Percentiles rank a stretch among this genome's conserved stretches.
Evolutionary conservation across 768 basidiomycete species (phyloP).

Genomic region (Rhodotorula paludigena): DNA sequence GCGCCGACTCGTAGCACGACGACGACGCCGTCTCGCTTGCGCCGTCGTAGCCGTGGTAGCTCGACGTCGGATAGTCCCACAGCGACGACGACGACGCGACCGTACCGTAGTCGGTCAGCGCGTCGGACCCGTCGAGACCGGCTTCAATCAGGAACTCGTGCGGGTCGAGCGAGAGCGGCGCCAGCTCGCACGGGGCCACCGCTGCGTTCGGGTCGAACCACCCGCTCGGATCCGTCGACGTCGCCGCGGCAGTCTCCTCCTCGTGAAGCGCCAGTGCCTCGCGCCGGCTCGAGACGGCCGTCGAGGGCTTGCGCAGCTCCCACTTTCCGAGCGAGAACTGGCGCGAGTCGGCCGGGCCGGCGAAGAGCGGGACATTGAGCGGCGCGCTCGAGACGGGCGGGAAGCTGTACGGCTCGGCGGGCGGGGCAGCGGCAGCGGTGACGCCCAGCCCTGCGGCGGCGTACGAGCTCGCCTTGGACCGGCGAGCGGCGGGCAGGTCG

Average conservation of each 20-base stretch:
- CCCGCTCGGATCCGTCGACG: background rate
- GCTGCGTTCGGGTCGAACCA: constrained; percentile 6
- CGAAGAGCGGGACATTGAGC: constrained; percentile 20
- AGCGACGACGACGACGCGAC: background rate
- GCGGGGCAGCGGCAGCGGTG: background rate
- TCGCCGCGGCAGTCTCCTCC: background rate
- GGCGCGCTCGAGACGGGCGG: background rate
- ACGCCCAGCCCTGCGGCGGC: constrained; percentile 4
- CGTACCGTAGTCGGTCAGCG: constrained; percentile 2
- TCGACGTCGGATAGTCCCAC: background rate
- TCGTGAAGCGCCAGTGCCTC: constrained; percentile 8
- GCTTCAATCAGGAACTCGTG: constrained; percentile 18
- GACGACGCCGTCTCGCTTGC: constrained; percentile 6
- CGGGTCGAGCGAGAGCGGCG: constrained; percentile 16
- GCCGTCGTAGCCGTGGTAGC: background rate
- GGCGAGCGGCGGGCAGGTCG: constrained; percentile 1
- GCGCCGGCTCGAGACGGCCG: background rate
- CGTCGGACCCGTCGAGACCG: background rate
- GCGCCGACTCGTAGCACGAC: background rate
- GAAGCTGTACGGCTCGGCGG: background rate
- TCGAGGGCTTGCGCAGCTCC: constrained; percentile 29
- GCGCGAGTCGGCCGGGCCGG: constrained; percentile 20
- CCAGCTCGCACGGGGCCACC: background rate
- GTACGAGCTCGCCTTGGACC: constrained; percentile 1
- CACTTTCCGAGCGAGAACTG: constrained; percentile 26